Conservation (phyloP, 768 basidiomycete species). For the Pleurotus tuber-regium region DNA sequence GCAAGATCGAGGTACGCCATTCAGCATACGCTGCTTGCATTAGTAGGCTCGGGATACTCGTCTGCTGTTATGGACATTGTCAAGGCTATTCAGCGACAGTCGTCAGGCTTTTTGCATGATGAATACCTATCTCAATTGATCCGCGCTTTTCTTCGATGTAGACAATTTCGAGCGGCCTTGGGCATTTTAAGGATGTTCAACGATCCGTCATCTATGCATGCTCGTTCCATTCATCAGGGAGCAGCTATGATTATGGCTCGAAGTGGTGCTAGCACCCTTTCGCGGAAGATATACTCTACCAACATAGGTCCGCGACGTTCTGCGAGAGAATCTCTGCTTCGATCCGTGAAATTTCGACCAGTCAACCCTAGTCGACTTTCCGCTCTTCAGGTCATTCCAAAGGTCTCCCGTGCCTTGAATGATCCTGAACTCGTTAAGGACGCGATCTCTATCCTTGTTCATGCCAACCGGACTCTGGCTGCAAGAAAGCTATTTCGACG, state of each 20-base stretch:
- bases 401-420: slow-evolving; percentile 22
- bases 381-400: slow-evolving; percentile 20
- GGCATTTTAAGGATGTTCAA: slow-evolving; percentile 24
- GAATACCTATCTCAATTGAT: slow-evolving; percentile 38
- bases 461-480: slow-evolving; percentile 37
- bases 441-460: slow-evolving; percentile 36
- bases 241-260: slow-evolving; percentile 26
- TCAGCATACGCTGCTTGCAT: slow-evolving; percentile 40
- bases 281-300: slow-evolving; percentile 15
- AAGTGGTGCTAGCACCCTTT: slow-evolving; percentile 28
- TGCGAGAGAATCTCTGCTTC: slow-evolving; percentile 22
- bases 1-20: slow-evolving; percentile 39
- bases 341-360: slow-evolving; percentile 23
- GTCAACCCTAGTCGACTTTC: slow-evolving; percentile 15
- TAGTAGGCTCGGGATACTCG: slow-evolving; percentile 36
- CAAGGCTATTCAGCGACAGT: slow-evolving; percentile 31
- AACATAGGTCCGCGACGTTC: slow-evolving; percentile 11
- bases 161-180: slow-evolving; percentile 35
- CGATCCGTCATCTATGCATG: slow-evolving; percentile 17
- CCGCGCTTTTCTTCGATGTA: slow-evolving; percentile 35
- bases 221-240: slow-evolving; percentile 29
- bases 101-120: slow-evolving; percentile 37
- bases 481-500: slow-evolving; percentile 41
- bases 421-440: slow-evolving; percentile 27
- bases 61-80: slow-evolving; percentile 36